Conservation (phyloP, 1,284 basidiomycete genomes). For the Boletus sp. region DNA sequence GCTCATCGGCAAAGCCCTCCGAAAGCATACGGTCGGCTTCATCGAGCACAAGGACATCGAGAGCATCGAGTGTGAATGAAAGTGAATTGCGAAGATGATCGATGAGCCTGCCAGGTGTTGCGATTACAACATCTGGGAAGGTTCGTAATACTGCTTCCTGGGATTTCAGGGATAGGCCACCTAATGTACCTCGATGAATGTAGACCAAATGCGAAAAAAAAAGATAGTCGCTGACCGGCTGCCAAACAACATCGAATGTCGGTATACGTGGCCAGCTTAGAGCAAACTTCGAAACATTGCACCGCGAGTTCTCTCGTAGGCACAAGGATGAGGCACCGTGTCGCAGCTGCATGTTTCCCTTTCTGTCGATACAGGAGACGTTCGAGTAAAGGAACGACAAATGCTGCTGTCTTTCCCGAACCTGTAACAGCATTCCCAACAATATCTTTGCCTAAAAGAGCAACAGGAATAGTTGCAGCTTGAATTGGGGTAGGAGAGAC, state of each 20-base stretch:
- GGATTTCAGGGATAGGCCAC: conserved; percentile 87
- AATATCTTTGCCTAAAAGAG: conserved; percentile 90
- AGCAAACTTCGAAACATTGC: conserved; percentile 90
- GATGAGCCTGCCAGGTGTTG: conserved; percentile 93
- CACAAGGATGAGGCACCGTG: conserved; percentile 88
- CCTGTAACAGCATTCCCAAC: conserved; percentile 95
- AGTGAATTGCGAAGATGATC: conserved; percentile 96
- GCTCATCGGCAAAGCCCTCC: conserved; percentile 95
- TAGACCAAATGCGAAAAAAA: conserved; percentile 8
- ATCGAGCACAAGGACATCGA: conserved; percentile 93
- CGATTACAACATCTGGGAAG: conserved; percentile 89
- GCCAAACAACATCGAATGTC: conserved; percentile 87
- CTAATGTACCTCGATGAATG: conserved; percentile 37
- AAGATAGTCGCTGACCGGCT: conserved; percentile 54
- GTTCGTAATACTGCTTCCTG: conserved; percentile 84
- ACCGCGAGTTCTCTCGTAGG: conserved; percentile 94
- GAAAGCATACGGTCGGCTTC: conserved; percentile 98
- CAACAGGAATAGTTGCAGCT: conserved; percentile 87
- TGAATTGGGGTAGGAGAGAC: conserved; percentile 93
- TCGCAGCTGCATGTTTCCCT: conserved; percentile 81
- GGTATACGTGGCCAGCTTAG: conserved; percentile 79
- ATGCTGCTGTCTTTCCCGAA: conserved; percentile 95
- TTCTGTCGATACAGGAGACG: conserved; percentile 87
- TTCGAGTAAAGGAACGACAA: conserved; percentile 91
- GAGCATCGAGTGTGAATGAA: conserved; percentile 87